Percentiles rank a stretch among this genome's conserved stretches.
phyloP scores from a whole-genome alignment of 202 grass and related monocot species.

The Digitaria exilis region DNA sequence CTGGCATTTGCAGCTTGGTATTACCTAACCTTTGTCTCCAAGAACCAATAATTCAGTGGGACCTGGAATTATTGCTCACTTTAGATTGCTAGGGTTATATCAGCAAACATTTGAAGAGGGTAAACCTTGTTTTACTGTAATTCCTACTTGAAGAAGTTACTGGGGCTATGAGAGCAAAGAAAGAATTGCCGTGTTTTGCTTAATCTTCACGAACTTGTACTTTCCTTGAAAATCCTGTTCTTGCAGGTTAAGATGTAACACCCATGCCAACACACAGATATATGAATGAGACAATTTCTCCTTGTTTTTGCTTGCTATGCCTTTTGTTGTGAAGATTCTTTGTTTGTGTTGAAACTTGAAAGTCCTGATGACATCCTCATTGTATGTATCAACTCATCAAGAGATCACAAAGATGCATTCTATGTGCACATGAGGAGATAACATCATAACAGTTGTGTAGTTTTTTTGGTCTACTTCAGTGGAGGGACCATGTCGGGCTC shows the following conservation, averaged over 20 bases:
- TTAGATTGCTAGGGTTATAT: constrained; percentile 25
- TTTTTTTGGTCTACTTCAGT: no score
- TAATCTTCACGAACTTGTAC: constrained; percentile 15
- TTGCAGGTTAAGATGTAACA: constrained; percentile 3
- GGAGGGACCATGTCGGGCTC: no score
- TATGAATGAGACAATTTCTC: constrained; percentile 20
- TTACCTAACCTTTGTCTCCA: constrained; percentile 68
- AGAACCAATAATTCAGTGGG: constrained; percentile 26
- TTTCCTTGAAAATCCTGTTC: constrained; percentile 3
- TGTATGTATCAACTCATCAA: neutral
- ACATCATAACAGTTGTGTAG: no score
- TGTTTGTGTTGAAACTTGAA: constrained; percentile 6
- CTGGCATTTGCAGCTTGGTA: constrained; percentile 84
- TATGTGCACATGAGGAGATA: neutral
- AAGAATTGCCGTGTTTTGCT: neutral
- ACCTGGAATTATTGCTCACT: neutral
- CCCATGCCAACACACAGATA: neutral
- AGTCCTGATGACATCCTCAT: neutral
- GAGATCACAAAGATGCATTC: neutral
- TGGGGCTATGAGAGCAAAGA: constrained; percentile 4
- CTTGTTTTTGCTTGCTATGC: neutral
- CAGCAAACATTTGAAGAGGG: neutral
- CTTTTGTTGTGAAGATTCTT: neutral
- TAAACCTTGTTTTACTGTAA: neutral
- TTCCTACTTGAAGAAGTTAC: constrained; percentile 24